Conservation (phyloP, 2,329 filamentous ascomycete species). For the Hymenoscyphus infarciens region DNA sequence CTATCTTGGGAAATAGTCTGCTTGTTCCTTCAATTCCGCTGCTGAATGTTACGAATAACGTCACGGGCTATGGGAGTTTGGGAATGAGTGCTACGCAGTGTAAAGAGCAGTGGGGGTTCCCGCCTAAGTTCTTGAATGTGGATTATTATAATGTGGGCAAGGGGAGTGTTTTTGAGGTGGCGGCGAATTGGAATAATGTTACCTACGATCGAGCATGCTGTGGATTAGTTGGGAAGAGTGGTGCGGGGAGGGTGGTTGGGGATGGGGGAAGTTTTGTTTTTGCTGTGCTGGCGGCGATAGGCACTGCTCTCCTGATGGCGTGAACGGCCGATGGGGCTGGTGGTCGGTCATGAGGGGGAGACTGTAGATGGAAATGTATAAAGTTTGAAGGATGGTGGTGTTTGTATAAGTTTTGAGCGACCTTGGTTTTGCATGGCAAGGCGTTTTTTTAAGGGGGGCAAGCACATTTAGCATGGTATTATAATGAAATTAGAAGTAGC, state of each 20-base stretch:
- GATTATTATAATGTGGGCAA: slow-evolving; percentile 72
- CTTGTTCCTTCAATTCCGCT: slow-evolving; percentile 69
- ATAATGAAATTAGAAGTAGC: no score
- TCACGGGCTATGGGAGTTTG: slow-evolving; percentile 61
- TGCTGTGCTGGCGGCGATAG: background rate
- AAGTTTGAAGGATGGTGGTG: no score
- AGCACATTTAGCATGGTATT: no score
- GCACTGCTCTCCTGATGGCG: background rate
- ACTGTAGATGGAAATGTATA: no score
- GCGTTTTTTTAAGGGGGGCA: no score
- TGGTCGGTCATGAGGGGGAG: no score
- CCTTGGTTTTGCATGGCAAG: no score
- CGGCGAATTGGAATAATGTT: slow-evolving; percentile 68
- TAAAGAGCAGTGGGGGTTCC: slow-evolving; percentile 55
- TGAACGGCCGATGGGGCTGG: no score
- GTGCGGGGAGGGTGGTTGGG: background rate
- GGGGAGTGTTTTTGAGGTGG: slow-evolving; percentile 75
- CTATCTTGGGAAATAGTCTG: slow-evolving; percentile 58
- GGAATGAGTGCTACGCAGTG: slow-evolving; percentile 64
- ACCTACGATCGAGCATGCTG: slow-evolving; percentile 59
- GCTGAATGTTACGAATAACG: slow-evolving; percentile 69
- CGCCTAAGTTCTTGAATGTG: slow-evolving; percentile 77
- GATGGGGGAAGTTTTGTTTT: background rate
- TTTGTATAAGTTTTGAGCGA: no score
- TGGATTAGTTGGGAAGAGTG: slow-evolving; percentile 35